These are phyloP conservation scores for Xylaria polymorpha DNA, from an alignment of 2,329 filamentous ascomycete species.

Conservation along the genomic window DNA sequence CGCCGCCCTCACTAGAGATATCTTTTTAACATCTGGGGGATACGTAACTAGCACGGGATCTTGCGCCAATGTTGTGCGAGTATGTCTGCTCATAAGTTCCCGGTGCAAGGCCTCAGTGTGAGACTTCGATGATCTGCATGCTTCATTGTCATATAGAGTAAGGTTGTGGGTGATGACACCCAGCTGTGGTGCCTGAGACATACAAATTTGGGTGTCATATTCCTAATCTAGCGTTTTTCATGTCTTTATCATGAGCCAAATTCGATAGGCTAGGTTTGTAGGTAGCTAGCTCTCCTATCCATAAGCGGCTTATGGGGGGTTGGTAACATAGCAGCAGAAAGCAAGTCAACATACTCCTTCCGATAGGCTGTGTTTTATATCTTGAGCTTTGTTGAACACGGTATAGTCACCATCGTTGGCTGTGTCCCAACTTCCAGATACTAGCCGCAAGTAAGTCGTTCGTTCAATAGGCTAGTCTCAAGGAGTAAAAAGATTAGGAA, in stretches of 20 bases:
- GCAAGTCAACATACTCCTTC: too few species aligned
- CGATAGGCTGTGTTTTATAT: too few species aligned
- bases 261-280: not conserved
- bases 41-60: not conserved
- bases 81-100: conserved; percentile 7
- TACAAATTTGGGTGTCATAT: not conserved
- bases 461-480: too few species aligned
- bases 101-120: conserved; percentile 22
- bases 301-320: not conserved
- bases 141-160: conserved; percentile 2
- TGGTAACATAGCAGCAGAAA: not conserved
- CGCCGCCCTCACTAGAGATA: not conserved
- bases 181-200: not conserved
- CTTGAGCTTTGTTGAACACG: too few species aligned
- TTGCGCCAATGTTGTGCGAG: conserved; percentile 23
- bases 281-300: not conserved
- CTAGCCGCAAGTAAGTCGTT: too few species aligned
- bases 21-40: not conserved
- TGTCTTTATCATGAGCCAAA: not conserved
- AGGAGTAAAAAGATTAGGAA: too few species aligned
- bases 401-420: too few species aligned
- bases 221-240: not conserved
- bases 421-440: too few species aligned
- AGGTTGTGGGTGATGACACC: not conserved
- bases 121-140: conserved; percentile 28